These are phyloP conservation scores for Phytophthora hibernalis DNA, from an alignment of 352 stramenopile species.

Conservation along the genomic window DNA sequence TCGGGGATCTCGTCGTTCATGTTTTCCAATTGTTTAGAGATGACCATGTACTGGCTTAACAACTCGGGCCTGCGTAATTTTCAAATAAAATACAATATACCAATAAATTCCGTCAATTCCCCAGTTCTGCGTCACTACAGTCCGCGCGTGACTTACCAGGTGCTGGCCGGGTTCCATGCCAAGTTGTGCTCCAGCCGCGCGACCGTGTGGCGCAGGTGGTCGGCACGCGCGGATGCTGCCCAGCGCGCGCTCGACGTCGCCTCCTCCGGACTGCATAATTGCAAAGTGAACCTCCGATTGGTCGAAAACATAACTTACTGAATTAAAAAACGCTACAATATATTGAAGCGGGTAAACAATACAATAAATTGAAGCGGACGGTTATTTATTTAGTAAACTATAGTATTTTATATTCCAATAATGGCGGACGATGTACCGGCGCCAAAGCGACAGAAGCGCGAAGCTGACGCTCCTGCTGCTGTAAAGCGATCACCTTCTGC, in stretches of 20 bases:
- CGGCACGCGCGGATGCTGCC: constrained; percentile 83
- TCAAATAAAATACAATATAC: not conserved
- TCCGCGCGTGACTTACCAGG: constrained; percentile 51
- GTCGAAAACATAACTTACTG: not conserved
- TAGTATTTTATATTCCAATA: too few species aligned
- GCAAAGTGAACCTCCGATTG: not conserved
- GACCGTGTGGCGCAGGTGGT: constrained; percentile 84
- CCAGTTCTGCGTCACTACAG: not conserved
- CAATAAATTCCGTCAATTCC: not conserved
- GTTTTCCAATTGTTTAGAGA: constrained; percentile 89
- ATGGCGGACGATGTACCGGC: constrained; percentile 29
- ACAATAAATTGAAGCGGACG: too few species aligned
- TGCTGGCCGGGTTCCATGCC: constrained; percentile 81
- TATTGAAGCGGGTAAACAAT: too few species aligned
- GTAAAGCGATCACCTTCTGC: not conserved
- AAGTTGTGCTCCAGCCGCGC: constrained; percentile 79
- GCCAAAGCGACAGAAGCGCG: constrained; percentile 38
- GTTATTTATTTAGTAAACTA: too few species aligned
- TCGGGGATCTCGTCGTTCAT: constrained; percentile 91
- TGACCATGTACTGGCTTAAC: constrained; percentile 88
- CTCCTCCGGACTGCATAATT: constrained; percentile 49
- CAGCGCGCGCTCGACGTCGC: constrained; percentile 79
- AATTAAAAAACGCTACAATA: not conserved
- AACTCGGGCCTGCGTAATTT: constrained; percentile 67
- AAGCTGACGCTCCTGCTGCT: not conserved